Evolutionary conservation across 306 rosid species (phyloP).

Genomic region (Medicago ruthenica): DNA sequence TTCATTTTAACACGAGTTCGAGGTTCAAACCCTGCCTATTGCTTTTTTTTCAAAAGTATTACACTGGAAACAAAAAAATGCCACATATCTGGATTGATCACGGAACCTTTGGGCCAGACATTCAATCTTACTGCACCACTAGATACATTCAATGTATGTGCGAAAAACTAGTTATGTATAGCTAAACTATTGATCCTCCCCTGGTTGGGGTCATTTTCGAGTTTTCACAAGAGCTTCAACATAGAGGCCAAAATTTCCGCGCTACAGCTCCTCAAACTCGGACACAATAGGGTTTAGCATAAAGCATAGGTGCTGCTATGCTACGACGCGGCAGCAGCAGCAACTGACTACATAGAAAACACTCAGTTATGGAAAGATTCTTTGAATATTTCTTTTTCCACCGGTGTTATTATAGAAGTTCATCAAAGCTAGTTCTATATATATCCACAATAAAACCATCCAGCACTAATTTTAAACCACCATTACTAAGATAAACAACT

Average conservation of each 20-base stretch:
- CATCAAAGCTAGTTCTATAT: constrained; percentile 10
- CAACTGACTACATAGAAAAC: not conserved
- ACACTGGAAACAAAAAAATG: not conserved
- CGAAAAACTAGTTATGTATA: not conserved
- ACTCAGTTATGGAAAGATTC: not conserved
- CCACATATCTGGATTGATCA: not conserved
- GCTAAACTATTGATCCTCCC: not conserved
- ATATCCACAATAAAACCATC: constrained; percentile 40
- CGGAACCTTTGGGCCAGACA: not conserved
- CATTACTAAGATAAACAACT: not conserved
- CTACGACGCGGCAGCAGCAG: not conserved
- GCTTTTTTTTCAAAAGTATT: not conserved
- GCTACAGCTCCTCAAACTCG: not conserved
- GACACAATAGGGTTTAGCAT: not conserved
- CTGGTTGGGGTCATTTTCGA: not conserved
- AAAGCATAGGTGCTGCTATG: not conserved
- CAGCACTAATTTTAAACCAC: constrained; percentile 15
- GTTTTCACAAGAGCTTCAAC: not conserved
- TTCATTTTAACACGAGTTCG: not conserved
- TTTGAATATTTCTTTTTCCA: not conserved
- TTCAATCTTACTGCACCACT: not conserved
- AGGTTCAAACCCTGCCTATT: not conserved
- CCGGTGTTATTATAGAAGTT: not conserved
- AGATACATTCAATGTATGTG: not conserved
- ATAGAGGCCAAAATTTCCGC: not conserved